These are phyloP conservation scores for Pythium grandisporangium DNA, from an alignment of 352 stramenopile species.

Conservation along the genomic window DNA sequence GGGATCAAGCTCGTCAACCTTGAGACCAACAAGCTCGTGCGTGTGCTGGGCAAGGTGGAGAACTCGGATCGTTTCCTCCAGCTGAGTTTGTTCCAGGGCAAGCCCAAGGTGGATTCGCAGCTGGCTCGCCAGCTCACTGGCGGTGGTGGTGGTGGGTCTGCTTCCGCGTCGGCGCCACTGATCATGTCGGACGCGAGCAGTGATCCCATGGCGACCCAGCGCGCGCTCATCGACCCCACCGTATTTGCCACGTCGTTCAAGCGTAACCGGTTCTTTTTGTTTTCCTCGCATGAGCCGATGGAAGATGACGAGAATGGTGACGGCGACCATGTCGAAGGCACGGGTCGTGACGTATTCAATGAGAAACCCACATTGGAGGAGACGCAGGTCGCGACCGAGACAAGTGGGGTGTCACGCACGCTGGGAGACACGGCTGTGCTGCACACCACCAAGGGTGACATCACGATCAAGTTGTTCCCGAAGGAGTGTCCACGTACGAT, in stretches of 20 bases:
- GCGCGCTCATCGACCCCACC: constrained; percentile 65
- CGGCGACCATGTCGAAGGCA: no score
- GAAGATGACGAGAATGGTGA: constrained; percentile 55
- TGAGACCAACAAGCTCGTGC: constrained; percentile 89
- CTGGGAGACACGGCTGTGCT: constrained; percentile 84
- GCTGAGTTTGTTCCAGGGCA: constrained; percentile 91
- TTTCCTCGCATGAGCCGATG: constrained; percentile 92
- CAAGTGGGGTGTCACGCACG: constrained; percentile 46
- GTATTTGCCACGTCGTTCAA: constrained; percentile 87
- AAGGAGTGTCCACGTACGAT: constrained; percentile 93
- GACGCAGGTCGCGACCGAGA: constrained; percentile 72
- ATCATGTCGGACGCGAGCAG: constrained; percentile 69
- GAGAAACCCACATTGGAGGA: constrained; percentile 96
- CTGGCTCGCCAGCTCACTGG: constrained; percentile 79
- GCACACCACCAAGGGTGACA: constrained; percentile 98
- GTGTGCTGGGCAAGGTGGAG: constrained; percentile 93
- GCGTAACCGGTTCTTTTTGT: constrained; percentile 95
- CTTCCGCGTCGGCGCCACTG: constrained; percentile 36
- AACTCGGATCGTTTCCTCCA: constrained; percentile 93
- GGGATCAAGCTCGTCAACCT: constrained; percentile 97
- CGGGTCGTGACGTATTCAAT: constrained; percentile 95
- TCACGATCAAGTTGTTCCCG: constrained; percentile 95
- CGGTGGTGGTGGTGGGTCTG: constrained; percentile 30
- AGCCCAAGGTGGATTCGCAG: constrained; percentile 95
- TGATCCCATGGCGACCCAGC: no score